Evolutionary conservation across 1,139 yeast genomes (phyloP).

Genomic region (Candida glucosophila): DNA sequence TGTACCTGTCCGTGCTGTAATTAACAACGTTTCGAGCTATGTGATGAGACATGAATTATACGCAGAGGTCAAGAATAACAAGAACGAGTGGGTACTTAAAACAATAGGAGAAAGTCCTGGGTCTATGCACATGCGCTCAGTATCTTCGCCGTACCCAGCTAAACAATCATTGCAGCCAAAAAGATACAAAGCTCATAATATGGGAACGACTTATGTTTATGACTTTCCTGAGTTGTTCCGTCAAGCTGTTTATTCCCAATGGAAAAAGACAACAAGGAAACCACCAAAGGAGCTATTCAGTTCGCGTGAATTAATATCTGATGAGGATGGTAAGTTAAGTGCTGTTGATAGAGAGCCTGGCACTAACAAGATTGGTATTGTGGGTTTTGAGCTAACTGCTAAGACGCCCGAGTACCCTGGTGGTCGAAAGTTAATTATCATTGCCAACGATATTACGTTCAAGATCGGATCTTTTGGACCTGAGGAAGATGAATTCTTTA

Average conservation of each 20-base stretch:
- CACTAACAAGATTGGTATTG: constrained; percentile 94
- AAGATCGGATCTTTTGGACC: constrained; percentile 99
- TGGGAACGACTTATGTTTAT: constrained; percentile 97
- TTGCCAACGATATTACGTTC: constrained; percentile 94
- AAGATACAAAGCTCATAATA: constrained; percentile 94
- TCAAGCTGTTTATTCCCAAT: constrained; percentile 77
- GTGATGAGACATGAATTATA: constrained; percentile 93
- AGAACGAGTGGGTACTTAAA: constrained; percentile 95
- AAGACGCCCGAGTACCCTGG: constrained; percentile 96
- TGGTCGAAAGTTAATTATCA: constrained; percentile 86
- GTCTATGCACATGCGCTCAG: constrained; percentile 92
- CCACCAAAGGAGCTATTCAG: constrained; percentile 74
- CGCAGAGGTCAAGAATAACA: constrained; percentile 84
- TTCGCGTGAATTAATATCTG: constrained; percentile 76
- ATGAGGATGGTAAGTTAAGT: constrained; percentile 67
- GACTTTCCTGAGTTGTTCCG: constrained; percentile 98
- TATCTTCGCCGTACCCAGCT: constrained; percentile 93
- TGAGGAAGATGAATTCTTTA: constrained; percentile 85
- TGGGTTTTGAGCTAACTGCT: constrained; percentile 84
- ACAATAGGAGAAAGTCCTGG: constrained; percentile 93
- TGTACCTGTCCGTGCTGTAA: constrained; percentile 93
- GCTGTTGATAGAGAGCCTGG: constrained; percentile 95
- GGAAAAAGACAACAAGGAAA: constrained; percentile 65
- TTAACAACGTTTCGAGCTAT: constrained; percentile 93
- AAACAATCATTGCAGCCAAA: constrained; percentile 98